A percentile compares a stretch with the other conserved stretches of the same genome.
Conservation (phyloP, 2,329 filamentous ascomycete genomes). For the Colletotrichum neosansevieriae region DNA sequence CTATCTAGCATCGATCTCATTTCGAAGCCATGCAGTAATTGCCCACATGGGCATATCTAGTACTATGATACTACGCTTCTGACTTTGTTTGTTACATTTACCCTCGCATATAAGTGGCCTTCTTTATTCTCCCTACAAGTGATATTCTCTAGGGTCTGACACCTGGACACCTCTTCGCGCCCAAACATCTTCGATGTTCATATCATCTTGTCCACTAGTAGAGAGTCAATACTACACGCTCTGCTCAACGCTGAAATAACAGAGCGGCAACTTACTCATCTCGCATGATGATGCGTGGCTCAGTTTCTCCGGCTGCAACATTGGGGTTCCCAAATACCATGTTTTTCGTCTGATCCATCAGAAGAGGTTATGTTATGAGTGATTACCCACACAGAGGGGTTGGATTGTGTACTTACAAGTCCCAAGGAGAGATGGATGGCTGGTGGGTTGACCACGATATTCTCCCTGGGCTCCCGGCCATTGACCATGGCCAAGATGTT, state of each 20-base stretch:
- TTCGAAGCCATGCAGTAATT: too few species aligned
- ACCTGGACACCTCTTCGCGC: slow-evolving; percentile 14
- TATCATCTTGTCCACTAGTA: slow-evolving; percentile 9
- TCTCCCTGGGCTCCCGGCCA: slow-evolving; percentile 41
- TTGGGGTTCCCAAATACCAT: slow-evolving; percentile 19
- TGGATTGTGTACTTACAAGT: background rate
- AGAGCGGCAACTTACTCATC: background rate
- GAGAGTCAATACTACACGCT: background rate
- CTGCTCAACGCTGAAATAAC: accelerated
- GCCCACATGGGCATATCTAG: too few species aligned
- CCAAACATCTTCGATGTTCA: slow-evolving; percentile 30
- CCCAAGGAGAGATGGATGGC: slow-evolving; percentile 29
- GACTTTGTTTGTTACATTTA: too few species aligned
- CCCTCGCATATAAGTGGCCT: too few species aligned
- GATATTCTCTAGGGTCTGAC: slow-evolving; percentile 20
- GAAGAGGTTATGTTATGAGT: background rate
- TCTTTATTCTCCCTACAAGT: background rate
- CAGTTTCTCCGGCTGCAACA: slow-evolving; percentile 18
- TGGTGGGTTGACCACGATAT: background rate
- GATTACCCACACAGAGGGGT: accelerated
- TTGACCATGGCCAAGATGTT: slow-evolving; percentile 60
- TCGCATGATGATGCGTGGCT: slow-evolving; percentile 8
- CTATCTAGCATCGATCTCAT: too few species aligned
- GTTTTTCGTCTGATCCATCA: slow-evolving; percentile 7
- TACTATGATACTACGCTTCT: too few species aligned